These are phyloP conservation scores for Daldinia childiae DNA, from an alignment of 495 filamentous ascomycete genomes.

Conservation along the genomic window DNA sequence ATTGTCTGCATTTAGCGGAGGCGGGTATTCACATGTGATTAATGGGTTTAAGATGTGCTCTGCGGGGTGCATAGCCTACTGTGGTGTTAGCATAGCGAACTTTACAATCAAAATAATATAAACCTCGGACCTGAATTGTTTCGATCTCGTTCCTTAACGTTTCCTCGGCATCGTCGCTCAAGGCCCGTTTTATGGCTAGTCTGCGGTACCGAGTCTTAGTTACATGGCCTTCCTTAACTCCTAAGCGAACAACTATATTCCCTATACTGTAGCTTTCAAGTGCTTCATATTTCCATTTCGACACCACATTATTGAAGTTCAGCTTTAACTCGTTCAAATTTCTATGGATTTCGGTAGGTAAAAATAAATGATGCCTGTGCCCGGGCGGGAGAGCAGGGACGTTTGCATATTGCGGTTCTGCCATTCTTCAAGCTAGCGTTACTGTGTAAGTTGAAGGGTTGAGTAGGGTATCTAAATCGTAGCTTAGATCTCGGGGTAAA, in stretches of 20 bases:
- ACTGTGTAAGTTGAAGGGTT: not conserved
- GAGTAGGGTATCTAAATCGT: not conserved
- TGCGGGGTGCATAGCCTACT: not conserved
- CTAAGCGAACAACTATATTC: not conserved
- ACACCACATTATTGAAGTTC: not conserved
- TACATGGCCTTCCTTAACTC: not conserved
- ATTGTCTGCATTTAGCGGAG: not conserved
- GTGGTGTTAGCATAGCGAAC: not conserved
- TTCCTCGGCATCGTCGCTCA: not conserved
- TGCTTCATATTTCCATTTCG: conserved; percentile 1
- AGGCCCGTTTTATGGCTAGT: conserved; percentile 9
- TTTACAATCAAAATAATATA: not conserved
- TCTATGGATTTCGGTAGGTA: not conserved
- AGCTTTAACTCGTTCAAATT: not conserved
- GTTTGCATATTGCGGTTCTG: not conserved
- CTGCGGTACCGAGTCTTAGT: conserved; percentile 11
- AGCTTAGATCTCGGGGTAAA: not conserved
- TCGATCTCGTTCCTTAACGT: conserved; percentile 6
- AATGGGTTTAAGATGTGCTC: not conserved
- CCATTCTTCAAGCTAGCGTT: not conserved
- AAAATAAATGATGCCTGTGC: not conserved
- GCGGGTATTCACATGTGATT: not conserved
- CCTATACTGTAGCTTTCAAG: not conserved
- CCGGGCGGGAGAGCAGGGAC: not conserved
- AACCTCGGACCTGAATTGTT: not conserved